Base-by-base conservation (phyloP, 306 rosid species). In the Dalbergia cochinchinensis region DNA sequence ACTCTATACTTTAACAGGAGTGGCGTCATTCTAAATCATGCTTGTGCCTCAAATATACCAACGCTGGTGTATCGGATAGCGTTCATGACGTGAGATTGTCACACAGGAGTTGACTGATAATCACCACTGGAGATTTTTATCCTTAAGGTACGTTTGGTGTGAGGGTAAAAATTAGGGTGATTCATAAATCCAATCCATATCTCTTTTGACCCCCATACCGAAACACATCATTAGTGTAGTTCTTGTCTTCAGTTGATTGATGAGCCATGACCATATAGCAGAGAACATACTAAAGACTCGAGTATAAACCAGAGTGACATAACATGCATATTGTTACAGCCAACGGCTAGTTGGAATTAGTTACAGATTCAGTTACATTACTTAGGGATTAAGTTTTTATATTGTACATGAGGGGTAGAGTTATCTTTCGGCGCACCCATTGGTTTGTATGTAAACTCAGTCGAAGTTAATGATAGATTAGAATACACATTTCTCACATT, bases 281-380 rank as follows among this genome's bases (percentile, higher is more conserved):
- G 22, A 11, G 22, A 19, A 55, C 11, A 39, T 55, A 42, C 9
- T 4, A 44, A 51, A 14, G 26, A 47, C 1, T 76, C 12, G 5
- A 51, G 66, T 67, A 65, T 37, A 41, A 55, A 68, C 69, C 26
- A 72, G 35, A 70, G 47, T 71, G n/a, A 53, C 39, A 37, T 71
- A 35, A 71, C 42, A 54, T 34, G 65, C 47, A 42, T 15, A 16
- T 26, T 26, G 31, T 26, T 26, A 26, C 31, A 26, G 3, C 31
- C 31, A 26, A 26, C 31, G 3, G 31, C 31, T 26, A 26, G 31
- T 26, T 26, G 31, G 31, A 26, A 26, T 26, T 26, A 26, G 31
- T 26, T 26, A 26, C 31, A 26, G 31, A 1, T 26, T 26, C 31
- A 26, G 31, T 26, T 26, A 20, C 22, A 20, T 20, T 20, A 26